Percentiles rank a stretch among this genome's conserved stretches.
phyloP scores from a whole-genome alignment of 495 filamentous ascomycete genomes.

The Daldinia childiae region DNA sequence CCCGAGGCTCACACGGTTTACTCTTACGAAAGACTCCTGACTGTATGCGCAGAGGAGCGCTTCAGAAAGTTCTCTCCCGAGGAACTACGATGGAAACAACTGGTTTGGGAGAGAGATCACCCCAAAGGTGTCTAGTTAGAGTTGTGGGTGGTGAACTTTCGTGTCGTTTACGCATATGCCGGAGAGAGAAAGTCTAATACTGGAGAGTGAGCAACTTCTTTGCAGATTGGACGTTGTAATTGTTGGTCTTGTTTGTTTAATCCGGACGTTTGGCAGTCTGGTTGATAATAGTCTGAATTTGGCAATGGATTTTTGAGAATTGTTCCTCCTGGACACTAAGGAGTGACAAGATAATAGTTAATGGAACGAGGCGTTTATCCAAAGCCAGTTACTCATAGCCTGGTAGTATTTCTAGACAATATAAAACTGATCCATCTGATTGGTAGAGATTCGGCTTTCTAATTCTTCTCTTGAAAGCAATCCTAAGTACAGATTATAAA shows the following conservation, averaged over 20 bases:
- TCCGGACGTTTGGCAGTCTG: neutral
- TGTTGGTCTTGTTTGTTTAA: neutral
- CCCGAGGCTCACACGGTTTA: neutral
- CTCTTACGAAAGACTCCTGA: neutral
- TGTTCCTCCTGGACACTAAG: neutral
- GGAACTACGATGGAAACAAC: conserved; percentile 11
- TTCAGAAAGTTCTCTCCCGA: conserved; percentile 11
- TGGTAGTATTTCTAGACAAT: neutral
- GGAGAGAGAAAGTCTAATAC: neutral
- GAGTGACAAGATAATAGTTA: neutral
- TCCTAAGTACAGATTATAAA: too few relatives aligned
- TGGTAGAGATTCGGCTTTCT: neutral
- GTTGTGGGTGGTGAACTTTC: neutral
- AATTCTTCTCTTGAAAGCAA: too few relatives aligned
- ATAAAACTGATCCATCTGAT: neutral
- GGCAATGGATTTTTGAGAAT: neutral
- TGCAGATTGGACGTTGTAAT: neutral
- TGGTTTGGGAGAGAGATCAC: neutral
- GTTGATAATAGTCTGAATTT: neutral
- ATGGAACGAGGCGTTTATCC: neutral
- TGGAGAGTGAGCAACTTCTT: neutral
- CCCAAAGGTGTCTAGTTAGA: neutral
- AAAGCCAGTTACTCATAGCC: neutral
- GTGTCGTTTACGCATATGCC: neutral
- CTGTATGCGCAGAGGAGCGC: conserved; percentile 7